A percentile compares a stretch with the other conserved stretches of the same genome.
Evolutionary conservation across 257 asterid genomes (phyloP).

Genomic region (Hygrophila difformis): DNA sequence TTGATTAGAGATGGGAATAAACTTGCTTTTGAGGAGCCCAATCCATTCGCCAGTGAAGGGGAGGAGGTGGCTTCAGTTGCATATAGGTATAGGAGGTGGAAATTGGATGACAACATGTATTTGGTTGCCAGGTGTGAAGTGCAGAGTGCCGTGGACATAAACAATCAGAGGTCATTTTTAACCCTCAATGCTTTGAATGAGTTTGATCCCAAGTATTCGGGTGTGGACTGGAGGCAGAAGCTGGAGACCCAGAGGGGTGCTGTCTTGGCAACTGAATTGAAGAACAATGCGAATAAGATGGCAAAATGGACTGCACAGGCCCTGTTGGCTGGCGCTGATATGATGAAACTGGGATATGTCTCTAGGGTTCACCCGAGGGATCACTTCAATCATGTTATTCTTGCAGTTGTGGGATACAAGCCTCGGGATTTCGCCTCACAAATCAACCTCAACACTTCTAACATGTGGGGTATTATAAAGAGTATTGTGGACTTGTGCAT

Average conservation of each 20-base stretch:
- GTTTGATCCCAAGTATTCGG: constrained; percentile 89
- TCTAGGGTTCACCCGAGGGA: no score
- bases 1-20: constrained; percentile 76
- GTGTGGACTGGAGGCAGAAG: constrained; percentile 97
- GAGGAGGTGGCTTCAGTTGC: constrained; percentile 94
- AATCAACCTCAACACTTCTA: constrained; percentile 77
- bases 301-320: constrained; percentile 99
- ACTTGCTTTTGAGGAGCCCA: constrained; percentile 79
- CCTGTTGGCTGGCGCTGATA: constrained; percentile 84
- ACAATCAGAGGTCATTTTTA: constrained; percentile 70
- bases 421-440: constrained; percentile 82
- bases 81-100: constrained; percentile 94
- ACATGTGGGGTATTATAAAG: constrained; percentile 98
- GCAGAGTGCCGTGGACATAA: constrained; percentile 69
- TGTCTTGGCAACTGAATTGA: constrained; percentile 90
- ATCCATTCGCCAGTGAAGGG: constrained; percentile 85
- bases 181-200: constrained; percentile 85
- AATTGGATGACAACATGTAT: constrained; percentile 68
- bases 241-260: constrained; percentile 97
- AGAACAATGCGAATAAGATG: constrained; percentile 83
- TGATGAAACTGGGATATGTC: constrained; percentile 94
- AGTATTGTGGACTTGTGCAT: constrained; percentile 93
- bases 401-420: constrained; percentile 89
- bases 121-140: constrained; percentile 88
- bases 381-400: no score